Percentiles rank a stretch among this genome's conserved stretches.
phyloP scores from a whole-genome alignment of 768 basidiomycete genomes.

The Sarcomyxa edulis region DNA sequence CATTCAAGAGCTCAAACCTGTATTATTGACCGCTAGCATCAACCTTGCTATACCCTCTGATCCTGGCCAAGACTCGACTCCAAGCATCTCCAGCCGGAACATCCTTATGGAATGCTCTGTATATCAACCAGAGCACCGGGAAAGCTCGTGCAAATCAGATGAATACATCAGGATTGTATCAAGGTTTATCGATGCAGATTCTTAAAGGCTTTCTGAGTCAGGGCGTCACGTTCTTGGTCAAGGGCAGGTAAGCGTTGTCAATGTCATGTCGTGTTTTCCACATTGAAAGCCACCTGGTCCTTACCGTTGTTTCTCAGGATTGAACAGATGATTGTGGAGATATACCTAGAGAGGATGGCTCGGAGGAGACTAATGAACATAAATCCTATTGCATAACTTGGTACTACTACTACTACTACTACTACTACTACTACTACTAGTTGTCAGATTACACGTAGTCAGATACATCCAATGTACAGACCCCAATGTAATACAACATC shows the following conservation, averaged over 20 bases:
- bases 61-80: conserved; percentile 53
- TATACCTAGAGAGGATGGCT: conserved; percentile 10
- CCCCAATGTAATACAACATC: too few relatives aligned
- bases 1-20: background rate
- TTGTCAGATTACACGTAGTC: too few relatives aligned
- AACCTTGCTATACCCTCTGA: conserved; percentile 48
- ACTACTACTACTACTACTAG: too few relatives aligned
- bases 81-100: conserved; percentile 33
- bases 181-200: conserved; percentile 46
- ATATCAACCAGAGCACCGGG: too few relatives aligned
- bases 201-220: conserved; percentile 52
- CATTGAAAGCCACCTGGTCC: background rate
- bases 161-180: conserved; percentile 38
- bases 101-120: conserved; percentile 30
- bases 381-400: too few relatives aligned
- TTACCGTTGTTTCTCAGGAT: conserved; percentile 16
- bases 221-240: conserved; percentile 54
- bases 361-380: too few relatives aligned
- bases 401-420: too few relatives aligned
- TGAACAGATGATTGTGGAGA: conserved; percentile 17
- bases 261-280: conserved; percentile 23
- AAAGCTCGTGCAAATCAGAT: too few relatives aligned
- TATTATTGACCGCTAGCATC: conserved; percentile 36
- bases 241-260: too few relatives aligned
- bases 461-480: too few relatives aligned